Percentiles rank a stretch among this genome's conserved stretches.
Conservation (phyloP, 345 rosid genomes). For the Rhodomyrtus tomentosa region DNA sequence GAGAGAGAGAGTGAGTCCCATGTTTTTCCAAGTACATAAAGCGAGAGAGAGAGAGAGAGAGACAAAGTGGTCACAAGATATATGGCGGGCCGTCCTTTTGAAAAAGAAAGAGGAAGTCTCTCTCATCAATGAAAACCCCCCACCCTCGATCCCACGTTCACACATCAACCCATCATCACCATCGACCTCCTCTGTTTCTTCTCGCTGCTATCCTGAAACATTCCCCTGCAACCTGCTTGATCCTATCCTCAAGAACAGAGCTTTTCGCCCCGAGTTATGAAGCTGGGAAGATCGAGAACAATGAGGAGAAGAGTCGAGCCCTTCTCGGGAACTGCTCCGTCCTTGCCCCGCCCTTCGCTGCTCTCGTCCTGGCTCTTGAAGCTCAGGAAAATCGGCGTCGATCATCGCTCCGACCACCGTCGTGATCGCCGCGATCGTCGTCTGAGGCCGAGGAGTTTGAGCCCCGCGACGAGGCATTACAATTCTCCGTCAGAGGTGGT, state of each 20-base stretch:
- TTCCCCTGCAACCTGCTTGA: background rate
- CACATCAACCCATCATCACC: background rate
- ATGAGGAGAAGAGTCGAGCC: constrained; percentile 28
- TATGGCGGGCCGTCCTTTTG: constrained; percentile 46
- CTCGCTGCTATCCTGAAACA: no score
- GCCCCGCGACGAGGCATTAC: background rate
- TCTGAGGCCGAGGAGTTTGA: background rate
- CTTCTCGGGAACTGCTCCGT: background rate
- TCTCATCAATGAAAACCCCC: constrained; percentile 13
- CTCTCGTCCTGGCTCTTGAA: constrained; percentile 59
- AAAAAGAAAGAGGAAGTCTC: constrained; percentile 7
- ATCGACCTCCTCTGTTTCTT: background rate
- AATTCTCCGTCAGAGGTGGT: background rate
- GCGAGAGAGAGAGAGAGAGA: constrained; percentile 16
- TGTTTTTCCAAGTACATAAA: background rate
- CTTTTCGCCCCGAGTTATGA: background rate
- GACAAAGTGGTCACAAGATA: constrained; percentile 42
- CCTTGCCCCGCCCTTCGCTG: constrained; percentile 23
- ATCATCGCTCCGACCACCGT: background rate
- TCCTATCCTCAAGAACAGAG: background rate
- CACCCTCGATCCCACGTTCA: constrained; percentile 3
- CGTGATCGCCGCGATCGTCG: background rate
- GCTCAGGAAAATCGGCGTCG: constrained; percentile 36
- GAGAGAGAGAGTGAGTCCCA: background rate
- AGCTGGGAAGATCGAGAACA: constrained; percentile 40